Evolutionary conservation across 805 yeast genomes (phyloP), one percentile per base, ranked within the genome.

Genomic region (Yarrowia porcina): DNA sequence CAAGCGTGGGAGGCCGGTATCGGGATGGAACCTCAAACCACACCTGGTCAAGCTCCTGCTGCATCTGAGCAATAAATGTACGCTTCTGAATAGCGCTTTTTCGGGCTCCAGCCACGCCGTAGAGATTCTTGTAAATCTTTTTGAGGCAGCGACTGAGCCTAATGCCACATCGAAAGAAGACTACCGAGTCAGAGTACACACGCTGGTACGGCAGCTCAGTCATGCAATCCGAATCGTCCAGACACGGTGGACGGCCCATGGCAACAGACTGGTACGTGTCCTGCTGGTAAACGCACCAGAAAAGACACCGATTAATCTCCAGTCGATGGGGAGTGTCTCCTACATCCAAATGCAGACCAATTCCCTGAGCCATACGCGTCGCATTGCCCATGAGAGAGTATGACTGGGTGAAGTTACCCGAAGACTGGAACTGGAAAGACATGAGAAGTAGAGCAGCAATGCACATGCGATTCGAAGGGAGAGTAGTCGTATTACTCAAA

Each of bases 41-140:
- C 56, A 49, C 56, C 56, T 49, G 56, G n/a, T 49, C 56, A 1
- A 49, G 56, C 30, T 49, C 56, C 28, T 49, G 56, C 28, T 49
- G 56, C 56, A 49, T 49, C 56, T 49, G 56, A 3, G 56, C 56
- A n/a, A 49, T 49, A 9, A 49, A 49, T 0, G 56, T 21, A 2
- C 39, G 38, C 20, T 49, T 49, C n/a, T 49, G 56, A n/a, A 33
- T 32, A 20, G 56, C 56, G 28, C 56, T 49, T 33, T 49, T 49
- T n/a, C 56, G 28, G 9, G 56, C 28, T 2, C 56, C 56, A 2
- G 38, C 39, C 3, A 49, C 56, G 2, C 56, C 56, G 6, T 49
- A 49, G 10, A 49, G 56, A 6, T 49, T 49, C 20, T 49, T 49
- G 56, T 49, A 49, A 8, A 49, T 49, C 28, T 32, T 32, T 10